Evolutionary conservation across 148 eudicot genomes (phyloP), one percentile per base, ranked within the genome.

Genomic region (Camellia lanceoleosa): DNA sequence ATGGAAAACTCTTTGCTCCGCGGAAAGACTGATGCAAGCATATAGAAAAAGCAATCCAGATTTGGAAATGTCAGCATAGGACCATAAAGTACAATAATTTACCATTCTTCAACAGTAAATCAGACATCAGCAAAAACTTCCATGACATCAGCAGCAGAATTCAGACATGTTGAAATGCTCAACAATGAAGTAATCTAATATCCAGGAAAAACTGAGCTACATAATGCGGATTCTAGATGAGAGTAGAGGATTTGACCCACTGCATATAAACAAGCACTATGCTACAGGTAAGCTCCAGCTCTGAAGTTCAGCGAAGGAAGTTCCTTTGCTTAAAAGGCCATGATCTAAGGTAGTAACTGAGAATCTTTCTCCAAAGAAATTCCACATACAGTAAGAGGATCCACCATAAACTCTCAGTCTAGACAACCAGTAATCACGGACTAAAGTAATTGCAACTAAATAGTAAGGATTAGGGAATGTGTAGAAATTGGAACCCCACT

Each of bases 11-110:
- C 88, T 83, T 92, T 80, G 91, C 65, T 90, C 97, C 86, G 90
- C 97, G 97, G 83, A 87, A 68, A 71, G 97, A 86, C 99, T 95
- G 97, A 88, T 68, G 88, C 84, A 85, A 78, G 83, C 85, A 90
- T 83, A 87, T 90, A 89, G 83, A 84, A 84, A 86, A 87, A 83
- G 83, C 82, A 84, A 84, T 83, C 87, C 87, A 86, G 82, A 83
- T 82, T 73, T 80, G 85, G 85, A 82, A 79, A 84, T 75, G 85
- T 91, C 97, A 94, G 93, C 89, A 89, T 60, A 83, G 41, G 69
- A 87, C 83, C 82, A 85, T 81, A 85, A 84, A 85, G 52, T 55
- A 78, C 83, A 84, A 87, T 65, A 75, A 56, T 38, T 74, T 23
- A 74, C 77, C 65, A 74, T 41, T 87, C 88, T 84, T 76, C 81